These are phyloP conservation scores for Cordyceps tenuipes DNA, from an alignment of 2,329 filamentous ascomycete species.

Conservation along the genomic window DNA sequence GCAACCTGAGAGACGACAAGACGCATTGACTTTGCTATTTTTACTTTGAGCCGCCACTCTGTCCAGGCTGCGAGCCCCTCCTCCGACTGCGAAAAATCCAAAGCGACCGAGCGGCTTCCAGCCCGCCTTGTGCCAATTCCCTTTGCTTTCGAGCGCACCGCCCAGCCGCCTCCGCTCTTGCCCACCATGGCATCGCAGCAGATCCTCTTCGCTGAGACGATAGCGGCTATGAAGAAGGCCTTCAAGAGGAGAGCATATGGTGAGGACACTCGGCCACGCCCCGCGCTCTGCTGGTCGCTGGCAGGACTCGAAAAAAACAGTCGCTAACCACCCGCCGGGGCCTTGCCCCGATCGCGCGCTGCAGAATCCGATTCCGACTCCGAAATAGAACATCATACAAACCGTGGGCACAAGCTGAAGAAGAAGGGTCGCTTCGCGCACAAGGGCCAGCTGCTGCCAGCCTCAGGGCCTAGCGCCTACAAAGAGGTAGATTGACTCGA, in stretches of 20 bases:
- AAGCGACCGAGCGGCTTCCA: neutral
- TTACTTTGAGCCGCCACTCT: neutral
- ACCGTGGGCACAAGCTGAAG: constrained; percentile 73
- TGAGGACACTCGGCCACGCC: constrained; percentile 22
- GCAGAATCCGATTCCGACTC: constrained; percentile 73
- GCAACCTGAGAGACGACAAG: neutral
- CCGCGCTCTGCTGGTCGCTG: neutral
- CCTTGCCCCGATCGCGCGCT: constrained; percentile 3
- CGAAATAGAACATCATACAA: constrained; percentile 59
- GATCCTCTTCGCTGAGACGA: constrained; percentile 56
- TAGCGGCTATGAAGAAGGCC: constrained; percentile 59
- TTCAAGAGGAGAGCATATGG: constrained; percentile 57
- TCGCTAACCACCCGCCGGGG: constrained; percentile 19
- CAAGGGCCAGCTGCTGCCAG: constrained; percentile 59
- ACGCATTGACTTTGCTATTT: neutral
- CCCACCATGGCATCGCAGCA: constrained; percentile 43
- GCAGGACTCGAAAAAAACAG: neutral
- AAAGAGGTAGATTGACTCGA: constrained; percentile 49
- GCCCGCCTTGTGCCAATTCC: neutral
- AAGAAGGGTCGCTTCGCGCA: constrained; percentile 64
- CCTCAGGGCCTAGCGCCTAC: constrained; percentile 59
- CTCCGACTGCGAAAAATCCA: neutral
- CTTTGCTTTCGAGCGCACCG: neutral
- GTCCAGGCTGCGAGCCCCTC: neutral
- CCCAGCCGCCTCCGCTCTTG: neutral